A percentile compares a stretch with the other conserved stretches of the same genome.
phyloP scores from a whole-genome alignment of 1,284 basidiomycete genomes.

The Vanrija sp. region DNA sequence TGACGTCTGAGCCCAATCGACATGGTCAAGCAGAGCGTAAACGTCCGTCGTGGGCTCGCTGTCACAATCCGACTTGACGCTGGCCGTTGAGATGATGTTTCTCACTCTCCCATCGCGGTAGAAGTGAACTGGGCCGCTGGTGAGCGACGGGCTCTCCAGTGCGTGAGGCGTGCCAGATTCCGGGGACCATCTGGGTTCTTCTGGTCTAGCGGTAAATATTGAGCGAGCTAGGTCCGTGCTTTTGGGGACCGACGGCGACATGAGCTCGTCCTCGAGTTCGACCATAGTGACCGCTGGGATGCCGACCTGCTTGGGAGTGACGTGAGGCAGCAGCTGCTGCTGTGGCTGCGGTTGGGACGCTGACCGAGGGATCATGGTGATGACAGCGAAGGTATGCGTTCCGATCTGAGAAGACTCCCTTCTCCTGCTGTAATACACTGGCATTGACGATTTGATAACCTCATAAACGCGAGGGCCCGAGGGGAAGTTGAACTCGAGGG shows the following conservation, averaged over 20 bases:
- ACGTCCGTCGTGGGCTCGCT: slow-evolving; percentile 23
- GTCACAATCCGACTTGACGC: background rate
- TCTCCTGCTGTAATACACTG: slow-evolving; percentile 17
- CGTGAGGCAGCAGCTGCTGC: too few relatives aligned
- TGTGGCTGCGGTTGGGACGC: background rate
- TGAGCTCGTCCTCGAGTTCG: too few relatives aligned
- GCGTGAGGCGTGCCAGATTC: background rate
- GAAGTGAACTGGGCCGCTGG: background rate
- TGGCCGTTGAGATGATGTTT: background rate
- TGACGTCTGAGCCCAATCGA: slow-evolving; percentile 43
- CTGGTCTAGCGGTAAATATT: too few relatives aligned
- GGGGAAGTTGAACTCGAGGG: slow-evolving; percentile 23
- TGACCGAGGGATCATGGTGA: slow-evolving; percentile 31
- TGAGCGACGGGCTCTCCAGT: background rate
- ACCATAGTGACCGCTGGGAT: too few relatives aligned
- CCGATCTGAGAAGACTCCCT: slow-evolving; percentile 5
- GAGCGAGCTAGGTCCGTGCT: too few relatives aligned
- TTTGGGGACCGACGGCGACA: too few relatives aligned
- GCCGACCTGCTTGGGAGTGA: too few relatives aligned
- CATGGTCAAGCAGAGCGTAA: slow-evolving; percentile 27
- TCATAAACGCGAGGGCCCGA: slow-evolving; percentile 24
- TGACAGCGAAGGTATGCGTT: slow-evolving; percentile 29
- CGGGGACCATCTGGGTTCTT: too few relatives aligned
- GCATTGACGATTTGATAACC: slow-evolving; percentile 31
- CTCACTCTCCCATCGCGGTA: slow-evolving; percentile 3